Evolutionary conservation across 164 flowering plant genomes (phyloP), one percentile per base, ranked within the genome.

Genomic region (Berberis thunbergii): DNA sequence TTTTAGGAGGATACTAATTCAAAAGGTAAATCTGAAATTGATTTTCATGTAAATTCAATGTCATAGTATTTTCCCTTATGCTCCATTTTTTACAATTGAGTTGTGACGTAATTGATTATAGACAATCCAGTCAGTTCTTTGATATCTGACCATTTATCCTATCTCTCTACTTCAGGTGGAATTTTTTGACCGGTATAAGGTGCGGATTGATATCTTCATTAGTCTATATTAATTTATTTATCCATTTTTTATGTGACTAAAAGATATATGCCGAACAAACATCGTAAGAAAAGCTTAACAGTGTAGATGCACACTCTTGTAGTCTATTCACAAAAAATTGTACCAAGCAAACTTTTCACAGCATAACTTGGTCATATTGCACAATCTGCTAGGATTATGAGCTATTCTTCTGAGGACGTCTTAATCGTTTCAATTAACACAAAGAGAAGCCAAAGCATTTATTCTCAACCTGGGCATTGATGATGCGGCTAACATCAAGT

Each of bases 121-220:
- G 6, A 49, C 41, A 39, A 41, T 64, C 43, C 56, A 42, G 45
- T 66, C 62, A 38, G n/a, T 62, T 66, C 57, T 54, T 42, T 49
- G 61, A 49, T 50, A 50, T 57, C 1, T 73, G 66, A 46, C 66
- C 12, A 13, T 63, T 13, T 64, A 43, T n/a, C 62, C 59, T 59
- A 43, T 60, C 55, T 54, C 54, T 26, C 67, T 8, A 65, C 50
- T 83, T 78, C 88, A 90, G 98, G 87, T 84, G 73, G 95, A 87
- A 74, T 94, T 94, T 79, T 94, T 88, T 74, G 96, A 94, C 73
- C 70, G 79, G 4, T 86, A 87, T 83, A 94, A 94, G 98, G 98
- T 88, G 76, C 67, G 73, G 1, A 54, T 60, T 60, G 5, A 49
- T 53, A 9, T 60, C 43, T 63, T 8, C 43, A 39, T 57, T 40